Evolutionary conservation across 1,284 basidiomycete species (phyloP), one percentile per base, ranked within the genome.

Genomic region (Fomitopsis pinicola): DNA sequence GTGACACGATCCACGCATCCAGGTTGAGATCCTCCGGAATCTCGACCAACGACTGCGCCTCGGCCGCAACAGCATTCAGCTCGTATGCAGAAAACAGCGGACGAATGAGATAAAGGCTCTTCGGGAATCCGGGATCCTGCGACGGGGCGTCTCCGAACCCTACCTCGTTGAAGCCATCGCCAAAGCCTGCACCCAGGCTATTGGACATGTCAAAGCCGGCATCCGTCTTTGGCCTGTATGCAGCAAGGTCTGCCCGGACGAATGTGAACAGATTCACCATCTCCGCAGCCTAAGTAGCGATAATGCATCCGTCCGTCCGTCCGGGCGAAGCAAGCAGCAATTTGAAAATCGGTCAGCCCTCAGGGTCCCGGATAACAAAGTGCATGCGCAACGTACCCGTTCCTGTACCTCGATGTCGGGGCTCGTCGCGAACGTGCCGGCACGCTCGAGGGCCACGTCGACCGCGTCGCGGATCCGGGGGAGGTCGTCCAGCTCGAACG

Each of bases 391-490:
- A 78, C 88, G 64, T 66, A 92, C 92, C 68, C 97, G 81, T 75
- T 98, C 95, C 75, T 95, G 93, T 14, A 98, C 89, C 71, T 98
- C 96, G 42, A 94, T 87, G 67, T 96, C 83, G 3, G 82, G 75
- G 68, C 80, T 86, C 3, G 77, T 73, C 30, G 80, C 78, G 63
- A 93, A 81, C 50, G 78, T 77, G n/a, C 77, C 71, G 58, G 92
- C 72, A 14, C 85, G 82, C 19, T 75, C 75, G 12, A 86, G 76
- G 57, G 93, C 78, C 26, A 81, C 81, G 26, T 86, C 82, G 0
- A 91, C 89, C 5, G 84, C 76, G 36, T 77, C 74, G 68, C 84
- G 87, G 35, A 91, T 78, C 65, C 87, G 83, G 5, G 82, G 76
- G 35, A 89, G 73, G 60, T 85, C 80, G 55, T 87, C 86, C 40